Percentiles rank a stretch among this genome's conserved stretches.
Evolutionary conservation across 768 basidiomycete species (phyloP).

Genomic region (Boletus bicolor): DNA sequence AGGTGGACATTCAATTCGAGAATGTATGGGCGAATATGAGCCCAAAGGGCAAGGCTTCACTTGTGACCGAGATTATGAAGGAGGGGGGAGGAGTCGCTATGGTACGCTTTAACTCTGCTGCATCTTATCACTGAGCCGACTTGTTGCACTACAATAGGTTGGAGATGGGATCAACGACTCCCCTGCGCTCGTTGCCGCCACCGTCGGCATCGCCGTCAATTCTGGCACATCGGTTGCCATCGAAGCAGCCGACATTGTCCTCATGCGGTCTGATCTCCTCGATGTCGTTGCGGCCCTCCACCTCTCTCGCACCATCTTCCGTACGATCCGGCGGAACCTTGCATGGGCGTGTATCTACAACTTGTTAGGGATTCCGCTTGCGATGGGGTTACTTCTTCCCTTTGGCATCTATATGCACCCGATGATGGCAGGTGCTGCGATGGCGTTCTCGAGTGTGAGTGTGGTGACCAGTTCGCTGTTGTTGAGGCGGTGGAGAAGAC

Average conservation of each 20-base stretch:
- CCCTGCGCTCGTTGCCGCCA: constrained; percentile 92
- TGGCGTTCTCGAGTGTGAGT: constrained; percentile 97
- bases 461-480: constrained; percentile 90
- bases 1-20: constrained; percentile 82
- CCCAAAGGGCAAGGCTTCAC: constrained; percentile 90
- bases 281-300: constrained; percentile 97
- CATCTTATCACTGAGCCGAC: background rate
- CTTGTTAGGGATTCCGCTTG: constrained; percentile 88
- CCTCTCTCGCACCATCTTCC: constrained; percentile 84
- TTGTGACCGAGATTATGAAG: constrained; percentile 78
- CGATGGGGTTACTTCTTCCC: constrained; percentile 95
- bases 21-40: constrained; percentile 91
- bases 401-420: constrained; percentile 92
- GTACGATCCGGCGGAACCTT: constrained; percentile 88
- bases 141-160: constrained; percentile 49
- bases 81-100: constrained; percentile 84
- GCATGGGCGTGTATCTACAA: constrained; percentile 97
- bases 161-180: constrained; percentile 99
- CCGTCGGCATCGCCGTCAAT: constrained; percentile 94
- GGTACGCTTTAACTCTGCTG: constrained; percentile 46
- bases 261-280: constrained; percentile 94
- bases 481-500: constrained; percentile 81
- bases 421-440: constrained; percentile 97
- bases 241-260: constrained; percentile 96
- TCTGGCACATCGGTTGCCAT: constrained; percentile 97